Evolutionary conservation across 1,139 yeast genomes (phyloP).

Genomic region (Yamadazyma conglobata): DNA sequence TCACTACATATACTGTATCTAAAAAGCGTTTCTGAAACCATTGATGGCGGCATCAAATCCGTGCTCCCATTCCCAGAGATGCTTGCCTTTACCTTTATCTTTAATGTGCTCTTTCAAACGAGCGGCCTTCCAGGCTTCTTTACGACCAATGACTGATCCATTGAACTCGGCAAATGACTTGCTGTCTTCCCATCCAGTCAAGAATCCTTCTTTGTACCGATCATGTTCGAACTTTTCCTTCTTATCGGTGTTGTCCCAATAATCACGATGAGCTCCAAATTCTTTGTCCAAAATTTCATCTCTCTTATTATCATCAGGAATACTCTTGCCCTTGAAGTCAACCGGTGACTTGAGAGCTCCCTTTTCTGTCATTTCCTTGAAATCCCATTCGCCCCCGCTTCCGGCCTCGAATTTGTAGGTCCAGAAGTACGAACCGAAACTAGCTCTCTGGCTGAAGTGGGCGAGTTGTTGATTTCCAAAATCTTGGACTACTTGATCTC

Average conservation of each 20-base stretch:
- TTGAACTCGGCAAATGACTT: conserved; percentile 62
- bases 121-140: conserved; percentile 59
- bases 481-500: conserved; percentile 33
- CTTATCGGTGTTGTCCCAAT: conserved; percentile 64
- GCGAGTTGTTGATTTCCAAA: conserved; percentile 43
- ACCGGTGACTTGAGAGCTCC: conserved; percentile 48
- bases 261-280: conserved; percentile 48
- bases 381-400: conserved; percentile 96
- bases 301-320: conserved; percentile 42
- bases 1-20: not conserved
- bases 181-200: conserved; percentile 71
- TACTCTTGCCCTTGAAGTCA: conserved; percentile 18
- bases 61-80: conserved; percentile 85
- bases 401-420: conserved; percentile 84
- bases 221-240: conserved; percentile 73
- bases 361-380: conserved; percentile 67
- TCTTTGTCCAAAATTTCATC: conserved; percentile 39
- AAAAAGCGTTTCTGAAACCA: conserved; percentile 19
- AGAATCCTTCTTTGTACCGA: conserved; percentile 75
- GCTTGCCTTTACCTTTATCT: conserved; percentile 52
- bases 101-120: conserved; percentile 53
- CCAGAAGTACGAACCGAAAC: conserved; percentile 84
- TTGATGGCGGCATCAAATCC: conserved; percentile 67
- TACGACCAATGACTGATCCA: conserved; percentile 71
- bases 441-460: conserved; percentile 49